Conservation (phyloP, 805 yeast species). For the Saccharomycodes ludwigii region DNA sequence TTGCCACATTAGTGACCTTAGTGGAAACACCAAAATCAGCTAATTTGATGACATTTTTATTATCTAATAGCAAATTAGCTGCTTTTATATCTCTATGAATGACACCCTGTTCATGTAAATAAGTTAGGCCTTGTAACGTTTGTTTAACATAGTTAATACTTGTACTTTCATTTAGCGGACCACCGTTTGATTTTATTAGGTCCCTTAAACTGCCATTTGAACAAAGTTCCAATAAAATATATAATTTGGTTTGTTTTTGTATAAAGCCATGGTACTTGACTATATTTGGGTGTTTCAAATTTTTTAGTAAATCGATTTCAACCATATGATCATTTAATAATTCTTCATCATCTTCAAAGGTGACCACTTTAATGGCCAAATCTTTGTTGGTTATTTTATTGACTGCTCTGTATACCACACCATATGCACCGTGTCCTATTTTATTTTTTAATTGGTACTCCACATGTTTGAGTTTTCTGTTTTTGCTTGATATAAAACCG, state of each 20-base stretch:
- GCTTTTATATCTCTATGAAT: conserved; percentile 93
- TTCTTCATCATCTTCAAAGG: conserved; percentile 62
- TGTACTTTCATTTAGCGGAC: conserved; percentile 46
- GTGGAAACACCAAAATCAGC: conserved; percentile 98
- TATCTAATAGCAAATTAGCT: conserved; percentile 70
- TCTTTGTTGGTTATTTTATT: conserved; percentile 52
- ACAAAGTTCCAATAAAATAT: conserved; percentile 69
- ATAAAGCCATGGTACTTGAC: conserved; percentile 88
- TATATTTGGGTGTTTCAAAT: conserved; percentile 75
- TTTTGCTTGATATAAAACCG: no score
- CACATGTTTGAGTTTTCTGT: no score
- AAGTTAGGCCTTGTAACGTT: conserved; percentile 57
- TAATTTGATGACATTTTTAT: conserved; percentile 63
- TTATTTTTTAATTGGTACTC: conserved; percentile 42
- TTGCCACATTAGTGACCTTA: conserved; percentile 46
- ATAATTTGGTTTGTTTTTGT: conserved; percentile 51
- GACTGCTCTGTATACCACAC: conserved; percentile 68
- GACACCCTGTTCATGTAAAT: conserved; percentile 63
- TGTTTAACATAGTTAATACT: conserved; percentile 54
- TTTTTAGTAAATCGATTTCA: conserved; percentile 68
- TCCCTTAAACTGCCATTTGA: conserved; percentile 53
- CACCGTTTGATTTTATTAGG: conserved; percentile 18
- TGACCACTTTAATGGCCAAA: conserved; percentile 72
- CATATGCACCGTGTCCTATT: conserved; percentile 87
- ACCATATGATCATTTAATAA: conserved; percentile 39